Conservation (phyloP, 345 rosid genomes). For the Moringa oleifera region DNA sequence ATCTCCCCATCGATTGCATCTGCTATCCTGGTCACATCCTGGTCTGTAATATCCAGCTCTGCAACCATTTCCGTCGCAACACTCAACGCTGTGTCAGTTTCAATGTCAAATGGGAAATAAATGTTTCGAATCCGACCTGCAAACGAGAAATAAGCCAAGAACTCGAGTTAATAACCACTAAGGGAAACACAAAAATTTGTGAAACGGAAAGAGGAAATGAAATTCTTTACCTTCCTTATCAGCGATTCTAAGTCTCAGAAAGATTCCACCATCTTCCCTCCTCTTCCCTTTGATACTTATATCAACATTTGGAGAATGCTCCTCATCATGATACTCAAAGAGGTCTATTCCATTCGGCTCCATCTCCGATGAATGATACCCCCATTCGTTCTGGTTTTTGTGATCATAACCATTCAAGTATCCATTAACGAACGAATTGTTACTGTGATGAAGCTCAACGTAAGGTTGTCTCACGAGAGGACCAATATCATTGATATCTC, state of each 20-base stretch:
- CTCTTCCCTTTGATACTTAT: slow-evolving; percentile 80
- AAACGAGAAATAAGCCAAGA: slow-evolving; percentile 1
- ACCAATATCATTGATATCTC: slow-evolving; percentile 34
- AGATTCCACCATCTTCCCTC: slow-evolving; percentile 56
- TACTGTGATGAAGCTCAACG: slow-evolving; percentile 30
- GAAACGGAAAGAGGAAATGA: neutral
- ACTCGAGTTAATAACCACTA: slow-evolving; percentile 1
- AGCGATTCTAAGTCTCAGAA: slow-evolving; percentile 60
- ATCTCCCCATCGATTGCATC: slow-evolving; percentile 90
- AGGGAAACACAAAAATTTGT: neutral
- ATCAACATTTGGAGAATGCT: slow-evolving; percentile 46
- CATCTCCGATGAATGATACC: slow-evolving; percentile 42
- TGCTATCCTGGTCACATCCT: slow-evolving; percentile 75
- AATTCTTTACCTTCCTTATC: slow-evolving; percentile 74
- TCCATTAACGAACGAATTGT: slow-evolving; percentile 34
- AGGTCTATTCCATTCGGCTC: slow-evolving; percentile 63
- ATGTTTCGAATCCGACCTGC: slow-evolving; percentile 78
- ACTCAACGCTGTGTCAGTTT: slow-evolving; percentile 71
- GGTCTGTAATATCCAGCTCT: slow-evolving; percentile 79
- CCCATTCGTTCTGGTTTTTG: slow-evolving; percentile 40
- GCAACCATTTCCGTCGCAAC: slow-evolving; percentile 97
- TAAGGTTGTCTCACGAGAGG: slow-evolving; percentile 52
- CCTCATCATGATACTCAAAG: slow-evolving; percentile 65
- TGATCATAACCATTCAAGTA: slow-evolving; percentile 36
- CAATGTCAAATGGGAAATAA: slow-evolving; percentile 76